phyloP scores from a whole-genome alignment of 345 rosid species.

The Reutealis trisperma region DNA sequence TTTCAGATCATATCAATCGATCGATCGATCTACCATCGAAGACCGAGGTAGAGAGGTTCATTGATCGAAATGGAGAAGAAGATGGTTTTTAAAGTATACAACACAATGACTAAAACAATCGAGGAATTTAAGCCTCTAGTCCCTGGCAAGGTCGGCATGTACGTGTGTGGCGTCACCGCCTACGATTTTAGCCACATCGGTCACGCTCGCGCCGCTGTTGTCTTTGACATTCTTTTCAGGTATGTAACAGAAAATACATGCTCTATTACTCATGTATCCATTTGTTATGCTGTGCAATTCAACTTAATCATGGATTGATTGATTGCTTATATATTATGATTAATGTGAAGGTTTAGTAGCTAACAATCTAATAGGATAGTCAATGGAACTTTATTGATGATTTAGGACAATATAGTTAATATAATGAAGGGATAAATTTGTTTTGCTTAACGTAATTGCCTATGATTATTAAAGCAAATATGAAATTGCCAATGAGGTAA shows the following conservation, averaged over 20 bases:
- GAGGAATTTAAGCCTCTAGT: conserved; percentile 52
- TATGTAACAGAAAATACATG: background rate
- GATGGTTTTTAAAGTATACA: conserved; percentile 54
- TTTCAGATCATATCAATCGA: background rate
- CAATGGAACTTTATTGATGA: background rate
- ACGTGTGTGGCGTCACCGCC: conserved; percentile 90
- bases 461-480: too few relatives aligned
- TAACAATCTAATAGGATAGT: background rate
- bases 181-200: conserved; percentile 90
- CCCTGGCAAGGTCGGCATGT: conserved; percentile 69
- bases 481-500: background rate
- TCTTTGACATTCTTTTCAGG: conserved; percentile 85
- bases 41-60: background rate
- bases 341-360: background rate
- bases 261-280: too few relatives aligned
- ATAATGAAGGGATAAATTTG: background rate
- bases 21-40: background rate
- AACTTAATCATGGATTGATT: too few relatives aligned
- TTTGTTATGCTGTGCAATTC: too few relatives aligned
- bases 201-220: conserved; percentile 86
- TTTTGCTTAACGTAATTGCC: background rate
- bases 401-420: background rate
- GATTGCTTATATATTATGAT: too few relatives aligned
- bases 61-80: conserved; percentile 16
- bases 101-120: conserved; percentile 64